Evolutionary conservation across 176 grass and related monocot genomes (phyloP), one percentile per base, ranked within the genome.

Genomic region (Neostapfia colusana): DNA sequence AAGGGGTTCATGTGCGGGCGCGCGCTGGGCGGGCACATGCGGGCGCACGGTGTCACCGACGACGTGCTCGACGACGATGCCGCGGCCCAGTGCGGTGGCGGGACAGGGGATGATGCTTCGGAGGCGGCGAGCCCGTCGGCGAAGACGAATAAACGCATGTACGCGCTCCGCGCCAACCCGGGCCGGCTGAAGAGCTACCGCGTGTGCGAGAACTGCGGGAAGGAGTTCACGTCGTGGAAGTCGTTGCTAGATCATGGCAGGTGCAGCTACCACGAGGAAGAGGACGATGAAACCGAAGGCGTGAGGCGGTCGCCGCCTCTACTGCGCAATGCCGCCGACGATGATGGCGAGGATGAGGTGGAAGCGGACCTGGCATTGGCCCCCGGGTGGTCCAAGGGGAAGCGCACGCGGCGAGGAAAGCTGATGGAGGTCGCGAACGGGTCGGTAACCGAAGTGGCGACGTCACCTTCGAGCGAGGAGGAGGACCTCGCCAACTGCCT

Each of bases 11-110:
- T 82, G 67, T 91, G 91, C 58, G 86, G 95, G 11, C 85, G 84
- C 3, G 91, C 86, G 5, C 91, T 97, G 4, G 91, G 94, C 1
- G 91, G 91, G n/a, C 91, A 97, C 88, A 93, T 97, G 91, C 82
- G 79, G 42, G 86, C 88, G 62, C 95, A 94, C 67, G 86, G 86
- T 72, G 87, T 89, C 70, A 39, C 17, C 0, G 61, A 45, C 16
- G 90, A 78, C 11, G 56, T 55, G 6, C 48, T 70, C 15, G 54
- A 69, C 5, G 85, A 76, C 1, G 80, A 77, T 14, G 49, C 58
- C 3, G 24, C 61, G 6, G 53, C 41, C 8, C 44, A n/a, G 27
- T 56, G 25, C 27, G 75, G n/a, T 5, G 72, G 12, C 23, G 35
- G 65, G n/a, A 24, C 25, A 2, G 42, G 42, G 2, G 72, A 65